Base-by-base conservation (phyloP, 495 filamentous ascomycete genomes). In the Extremus antarcticus region DNA sequence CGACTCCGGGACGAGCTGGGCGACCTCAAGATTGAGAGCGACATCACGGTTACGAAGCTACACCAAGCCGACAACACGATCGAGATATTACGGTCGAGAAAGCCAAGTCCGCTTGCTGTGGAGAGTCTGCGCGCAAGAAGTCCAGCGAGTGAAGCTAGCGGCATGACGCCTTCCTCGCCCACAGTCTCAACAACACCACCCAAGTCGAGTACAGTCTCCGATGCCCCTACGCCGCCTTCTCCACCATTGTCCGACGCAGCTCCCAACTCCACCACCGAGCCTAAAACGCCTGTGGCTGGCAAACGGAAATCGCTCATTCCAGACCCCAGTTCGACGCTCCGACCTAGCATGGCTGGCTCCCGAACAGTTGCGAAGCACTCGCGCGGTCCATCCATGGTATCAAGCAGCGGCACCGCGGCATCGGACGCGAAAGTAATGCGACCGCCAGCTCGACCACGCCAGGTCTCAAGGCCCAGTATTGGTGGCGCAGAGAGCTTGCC, bases 31-130 rank as follows among this genome's bases (percentile, higher is more conserved):
- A 85, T 98, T 51, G 92, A 98, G 63, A 85, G 86, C 57, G 92
- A 97, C 67, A 95, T 98, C 61, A 78, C 88, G 58, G 84, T 91
- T 63, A 88, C 94, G 73, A 96, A 94, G 75, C 74, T 98, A 56
- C 83, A 82, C 56, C 80, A 85, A 51, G 73, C 79, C 21, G 81
- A 86, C 61, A 70, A 68, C 15, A 66, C 74, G 45, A 73, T 76
- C 15, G 74, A 75, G 61, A 68, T 73, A 54, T 69, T 77, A 62
- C 71, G 78, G 58, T 59, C 66, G 21, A 74, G 79, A 67, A 74
- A 77, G 60, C 68, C 75, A 58, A 68, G 73, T 7, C 62, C 79
- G 51, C 43, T 77, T 66, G 49, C 72, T 46, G 65, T 58, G 53
- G 61, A 68, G 47, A 61, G 63, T 50, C 53, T 70, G 57, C 62